Base-by-base conservation (phyloP, 2,329 filamentous ascomycete genomes). In the Dactylonectria macrodidyma region DNA sequence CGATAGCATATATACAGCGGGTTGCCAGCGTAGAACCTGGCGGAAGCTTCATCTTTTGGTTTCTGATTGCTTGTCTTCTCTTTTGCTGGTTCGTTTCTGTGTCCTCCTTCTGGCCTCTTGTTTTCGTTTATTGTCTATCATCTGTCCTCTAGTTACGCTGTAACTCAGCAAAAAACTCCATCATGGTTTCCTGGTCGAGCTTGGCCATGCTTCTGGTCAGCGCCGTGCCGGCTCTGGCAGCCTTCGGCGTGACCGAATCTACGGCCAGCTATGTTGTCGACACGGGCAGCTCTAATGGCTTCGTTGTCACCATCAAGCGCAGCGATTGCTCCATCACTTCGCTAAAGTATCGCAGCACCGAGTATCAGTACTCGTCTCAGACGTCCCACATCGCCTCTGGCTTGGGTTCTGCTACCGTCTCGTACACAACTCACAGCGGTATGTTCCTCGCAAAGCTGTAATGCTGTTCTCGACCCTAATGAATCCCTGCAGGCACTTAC, bases 311-410 rank as follows among this genome's bases (percentile, higher is more conserved):
- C 3, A 84, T 90, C 57, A 85, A 81, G 70, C 81, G 84, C 54
- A 82, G 81, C 16, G 90, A 81, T 76, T 91, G 90, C 71, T 90
- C 91, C 71, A 89, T 92, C 77, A 90, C 85, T 14, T 91, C 89
- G 0, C 88, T 92, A 77, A 84, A 85, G 61, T 91, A 85, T 75
- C 86, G 87, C 26, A 86, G 88, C 66, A 83, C 84, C 50, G 88
- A 92, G 75, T 84, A 90, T 8, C 90, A 92, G 77, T 87, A 88
- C 71, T 69, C 70, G 54, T 76, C 75, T 26, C 75, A 77, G 56
- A 80, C 78, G 48, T 78, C 80, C 12, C 75, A 85, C 54, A 82
- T 82, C 9, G 84, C 84, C 2, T 81, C 80, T n/a, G 78, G 78
- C n/a, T 78, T 79, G 22, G 84, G 84, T 6, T 83, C 84, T 3